Conservation (phyloP, 441 rosid genomes). For the Isatis lusitanica region DNA sequence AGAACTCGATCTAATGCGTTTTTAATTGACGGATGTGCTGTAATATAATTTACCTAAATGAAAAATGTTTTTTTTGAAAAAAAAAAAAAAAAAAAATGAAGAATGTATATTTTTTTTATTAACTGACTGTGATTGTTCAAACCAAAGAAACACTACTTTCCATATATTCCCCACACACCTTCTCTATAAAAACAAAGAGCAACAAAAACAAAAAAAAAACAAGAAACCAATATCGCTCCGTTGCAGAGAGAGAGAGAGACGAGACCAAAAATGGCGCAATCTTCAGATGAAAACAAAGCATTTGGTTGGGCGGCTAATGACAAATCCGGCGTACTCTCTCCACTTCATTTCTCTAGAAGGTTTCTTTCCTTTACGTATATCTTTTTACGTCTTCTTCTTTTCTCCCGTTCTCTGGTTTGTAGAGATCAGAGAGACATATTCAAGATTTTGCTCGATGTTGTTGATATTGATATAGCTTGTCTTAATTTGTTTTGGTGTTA, state of each 20-base stretch:
- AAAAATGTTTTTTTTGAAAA: too few relatives aligned
- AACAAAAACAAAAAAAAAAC: background rate
- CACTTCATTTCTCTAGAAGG: conserved; percentile 82
- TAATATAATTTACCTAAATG: too few relatives aligned
- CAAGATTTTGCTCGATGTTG: background rate
- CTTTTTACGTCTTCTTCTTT: background rate
- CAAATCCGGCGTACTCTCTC: conserved; percentile 60
- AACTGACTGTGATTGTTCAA: too few relatives aligned
- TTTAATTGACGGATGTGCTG: too few relatives aligned
- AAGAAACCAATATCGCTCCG: background rate
- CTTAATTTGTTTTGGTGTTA: background rate
- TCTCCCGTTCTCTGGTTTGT: background rate
- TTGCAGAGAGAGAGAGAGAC: background rate
- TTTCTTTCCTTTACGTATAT: background rate
- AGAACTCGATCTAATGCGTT: too few relatives aligned
- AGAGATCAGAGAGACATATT: background rate
- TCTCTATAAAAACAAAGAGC: background rate
- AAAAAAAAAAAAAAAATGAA: too few relatives aligned
- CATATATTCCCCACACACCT: background rate
- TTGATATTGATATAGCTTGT: background rate
- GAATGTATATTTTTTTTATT: too few relatives aligned
- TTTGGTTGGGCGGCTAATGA: conserved; percentile 84
- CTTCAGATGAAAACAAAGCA: conserved; percentile 52
- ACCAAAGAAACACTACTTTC: too few relatives aligned
- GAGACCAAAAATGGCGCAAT: conserved; percentile 45